These are phyloP conservation scores for Lepraria neglecta DNA, from an alignment of 495 filamentous ascomycete species.

Conservation along the genomic window DNA sequence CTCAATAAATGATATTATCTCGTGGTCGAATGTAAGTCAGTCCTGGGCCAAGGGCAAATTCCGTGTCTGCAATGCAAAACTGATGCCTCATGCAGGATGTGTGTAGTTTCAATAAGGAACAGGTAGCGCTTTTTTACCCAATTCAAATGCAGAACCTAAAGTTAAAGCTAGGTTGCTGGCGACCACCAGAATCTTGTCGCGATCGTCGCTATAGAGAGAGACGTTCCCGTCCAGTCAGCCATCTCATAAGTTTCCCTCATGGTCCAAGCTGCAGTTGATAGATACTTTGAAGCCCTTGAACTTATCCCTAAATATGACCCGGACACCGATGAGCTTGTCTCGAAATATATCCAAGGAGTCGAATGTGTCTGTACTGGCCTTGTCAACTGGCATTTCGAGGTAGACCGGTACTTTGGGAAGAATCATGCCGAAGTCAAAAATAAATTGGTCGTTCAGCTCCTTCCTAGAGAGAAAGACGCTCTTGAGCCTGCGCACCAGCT, in stretches of 20 bases:
- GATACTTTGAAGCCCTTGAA: background rate
- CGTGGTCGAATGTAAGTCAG: background rate
- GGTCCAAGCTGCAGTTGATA: background rate
- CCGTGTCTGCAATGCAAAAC: background rate
- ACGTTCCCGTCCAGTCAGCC: background rate
- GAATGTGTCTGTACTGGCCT: slow-evolving; percentile 2
- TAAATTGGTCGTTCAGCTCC: background rate
- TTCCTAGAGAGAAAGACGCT: background rate
- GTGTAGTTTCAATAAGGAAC: background rate
- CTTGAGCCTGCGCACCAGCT: background rate
- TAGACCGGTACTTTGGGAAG: background rate
- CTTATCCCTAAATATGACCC: background rate
- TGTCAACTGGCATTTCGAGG: background rate
- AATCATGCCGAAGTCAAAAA: background rate
- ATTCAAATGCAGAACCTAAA: too few species aligned
- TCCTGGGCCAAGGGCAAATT: background rate
- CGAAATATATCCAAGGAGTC: background rate
- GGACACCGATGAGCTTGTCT: background rate
- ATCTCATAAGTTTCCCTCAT: background rate
- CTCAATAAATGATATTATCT: background rate
- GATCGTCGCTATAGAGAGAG: background rate
- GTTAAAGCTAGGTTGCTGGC: background rate
- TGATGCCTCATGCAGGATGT: background rate
- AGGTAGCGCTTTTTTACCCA: too few species aligned
- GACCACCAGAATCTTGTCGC: slow-evolving; percentile 1